Evolutionary conservation across 129 eudicot species (phyloP), one percentile per base, ranked within the genome.

Genomic region (Erigeron canadensis): DNA sequence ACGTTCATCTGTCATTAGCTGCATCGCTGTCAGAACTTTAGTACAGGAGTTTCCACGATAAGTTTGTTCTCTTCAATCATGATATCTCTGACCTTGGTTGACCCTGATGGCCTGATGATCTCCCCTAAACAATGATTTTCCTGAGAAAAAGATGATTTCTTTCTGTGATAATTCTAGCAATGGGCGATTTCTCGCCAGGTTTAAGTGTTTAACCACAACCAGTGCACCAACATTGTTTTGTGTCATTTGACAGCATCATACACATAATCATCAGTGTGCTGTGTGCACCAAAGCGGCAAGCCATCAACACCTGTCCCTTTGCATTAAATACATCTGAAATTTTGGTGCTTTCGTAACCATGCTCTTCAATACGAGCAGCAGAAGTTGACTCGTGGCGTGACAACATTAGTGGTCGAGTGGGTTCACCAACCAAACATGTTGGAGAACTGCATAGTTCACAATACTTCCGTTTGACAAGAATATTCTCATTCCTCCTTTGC

Each of bases 251-350:
- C 99, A 13, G 99, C 99, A 81, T 95, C 97, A 80, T 95, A 95
- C 15, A 95, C 99, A 48, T 87, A 45, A 71, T 95, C 99, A 40
- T 95, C 97, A 1, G 96, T 95, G 47, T n/a, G n/a, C n/a, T n/a
- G n/a, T n/a, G 96, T 90, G 82, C 99, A 95, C 99, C 99, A 95
- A 46, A 95, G 99, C 99, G n/a, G n/a, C n/a, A n/a, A n/a, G n/a
- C n/a, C n/a, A n/a, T n/a, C n/a, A n/a, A n/a, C n/a, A n/a, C n/a
- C n/a, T n/a, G n/a, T n/a, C 98, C 98, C 69, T 94, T 94, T 65
- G 71, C 86, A 45, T 80, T 82, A 77, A 89, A 71, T 46, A 94
- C 73, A 76, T 94, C 98, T 3, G 97, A 80, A 67, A 94, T 94
- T 0, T 82, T 94, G 79, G 98, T 89, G 84, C 97, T 94, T 59